Percentiles rank a stretch among this genome's conserved stretches.
phyloP scores from a whole-genome alignment of 2,329 filamentous ascomycete species.

The Keithomyces neogunnii region DNA sequence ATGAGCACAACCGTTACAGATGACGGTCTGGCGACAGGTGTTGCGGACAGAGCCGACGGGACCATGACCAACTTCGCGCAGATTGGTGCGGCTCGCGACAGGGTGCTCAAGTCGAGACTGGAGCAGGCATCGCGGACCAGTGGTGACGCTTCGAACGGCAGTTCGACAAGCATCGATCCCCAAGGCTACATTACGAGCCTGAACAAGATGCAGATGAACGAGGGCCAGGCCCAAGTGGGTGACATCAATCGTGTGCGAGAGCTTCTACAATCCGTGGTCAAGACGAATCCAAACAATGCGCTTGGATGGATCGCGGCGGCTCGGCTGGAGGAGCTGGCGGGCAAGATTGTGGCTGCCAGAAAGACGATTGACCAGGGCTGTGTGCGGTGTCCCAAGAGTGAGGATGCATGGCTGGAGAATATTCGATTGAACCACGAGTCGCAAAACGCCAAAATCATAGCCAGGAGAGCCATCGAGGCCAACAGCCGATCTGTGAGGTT shows the following conservation, averaged over 20 bases:
- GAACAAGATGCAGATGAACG: constrained; percentile 69
- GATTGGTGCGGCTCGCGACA: constrained; percentile 92
- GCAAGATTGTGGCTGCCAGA: constrained; percentile 81
- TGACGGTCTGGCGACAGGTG: constrained; percentile 48
- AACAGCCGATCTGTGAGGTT: constrained; percentile 82
- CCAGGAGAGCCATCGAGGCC: constrained; percentile 83
- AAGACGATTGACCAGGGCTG: constrained; percentile 84
- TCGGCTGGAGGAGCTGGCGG: constrained; percentile 83
- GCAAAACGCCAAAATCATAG: constrained; percentile 92
- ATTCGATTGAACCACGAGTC: constrained; percentile 80
- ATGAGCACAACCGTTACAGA: constrained; percentile 84
- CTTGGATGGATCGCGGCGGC: constrained; percentile 95
- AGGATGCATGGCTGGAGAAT: constrained; percentile 93
- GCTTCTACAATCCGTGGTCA: constrained; percentile 91
- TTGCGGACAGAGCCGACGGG: constrained; percentile 54
- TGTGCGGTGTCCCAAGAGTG: constrained; percentile 83
- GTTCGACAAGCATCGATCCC: constrained; percentile 83
- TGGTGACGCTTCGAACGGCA: constrained; percentile 61
- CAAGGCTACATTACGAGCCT: constrained; percentile 94
- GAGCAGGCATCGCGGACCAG: constrained; percentile 76
- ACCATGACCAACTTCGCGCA: constrained; percentile 98
- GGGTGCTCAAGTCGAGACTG: constrained; percentile 87
- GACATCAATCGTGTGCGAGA: constrained; percentile 92
- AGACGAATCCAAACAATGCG: constrained; percentile 90
- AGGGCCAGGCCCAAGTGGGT: constrained; percentile 76